Conservation (phyloP, 2,329 filamentous ascomycete species). For the Hypoxylon sp. region DNA sequence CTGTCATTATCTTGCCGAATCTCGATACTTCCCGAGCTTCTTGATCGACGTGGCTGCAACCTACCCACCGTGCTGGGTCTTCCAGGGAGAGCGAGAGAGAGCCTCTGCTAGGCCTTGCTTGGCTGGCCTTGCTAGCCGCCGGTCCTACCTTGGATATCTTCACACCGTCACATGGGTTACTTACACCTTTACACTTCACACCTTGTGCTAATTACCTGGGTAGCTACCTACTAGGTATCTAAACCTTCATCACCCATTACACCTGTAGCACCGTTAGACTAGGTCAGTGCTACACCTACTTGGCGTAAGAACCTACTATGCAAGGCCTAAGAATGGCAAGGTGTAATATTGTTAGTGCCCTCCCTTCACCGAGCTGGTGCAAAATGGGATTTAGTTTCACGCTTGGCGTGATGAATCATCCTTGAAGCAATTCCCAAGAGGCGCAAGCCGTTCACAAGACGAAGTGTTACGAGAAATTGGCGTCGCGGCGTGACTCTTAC, state of each 20-base stretch:
- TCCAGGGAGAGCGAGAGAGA: too few relatives aligned
- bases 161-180: not conserved
- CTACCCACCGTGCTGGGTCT: slow-evolving; percentile 47
- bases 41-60: slow-evolving; percentile 52
- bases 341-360: slow-evolving; percentile 5
- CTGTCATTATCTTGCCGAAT: slow-evolving; percentile 30
- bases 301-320: not conserved
- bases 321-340: slow-evolving; percentile 4
- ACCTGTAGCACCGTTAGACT: slow-evolving; percentile 23
- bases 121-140: slow-evolving; percentile 4
- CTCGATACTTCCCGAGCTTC: slow-evolving; percentile 33
- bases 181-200: not conserved
- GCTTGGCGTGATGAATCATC: slow-evolving; percentile 24
- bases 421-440: slow-evolving; percentile 35
- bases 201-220: not conserved
- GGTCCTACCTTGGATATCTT: not conserved
- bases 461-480: slow-evolving; percentile 20
- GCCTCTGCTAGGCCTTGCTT: not conserved
- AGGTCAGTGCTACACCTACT: slow-evolving; percentile 13
- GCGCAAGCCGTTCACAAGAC: slow-evolving; percentile 36
- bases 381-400: slow-evolving; percentile 14
- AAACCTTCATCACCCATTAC: not conserved
- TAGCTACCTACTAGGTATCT: too few relatives aligned
- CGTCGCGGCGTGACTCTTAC: slow-evolving; percentile 34
- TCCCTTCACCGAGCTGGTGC: slow-evolving; percentile 22